Evolutionary conservation across 331 rosid species (phyloP).

Genomic region (Acacia pycnantha): DNA sequence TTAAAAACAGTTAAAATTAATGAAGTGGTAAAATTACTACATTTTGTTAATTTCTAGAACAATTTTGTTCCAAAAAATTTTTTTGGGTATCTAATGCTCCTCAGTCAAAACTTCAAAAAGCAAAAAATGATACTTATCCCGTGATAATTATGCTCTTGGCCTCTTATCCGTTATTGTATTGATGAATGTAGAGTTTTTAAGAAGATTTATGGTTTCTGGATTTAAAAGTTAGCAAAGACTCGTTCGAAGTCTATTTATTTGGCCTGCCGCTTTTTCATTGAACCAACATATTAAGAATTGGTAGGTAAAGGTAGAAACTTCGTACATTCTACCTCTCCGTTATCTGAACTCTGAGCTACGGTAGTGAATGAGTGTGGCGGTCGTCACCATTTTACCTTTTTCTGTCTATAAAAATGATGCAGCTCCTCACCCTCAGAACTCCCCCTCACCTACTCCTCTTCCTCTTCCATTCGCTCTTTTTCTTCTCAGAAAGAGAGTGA

Average conservation of each 20-base stretch:
- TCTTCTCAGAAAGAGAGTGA: slow-evolving; percentile 31
- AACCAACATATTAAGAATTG: background rate
- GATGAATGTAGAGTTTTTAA: background rate
- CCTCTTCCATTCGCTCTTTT: slow-evolving; percentile 32
- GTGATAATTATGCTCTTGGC: background rate
- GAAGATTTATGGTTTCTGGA: background rate
- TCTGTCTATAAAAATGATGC: slow-evolving; percentile 28
- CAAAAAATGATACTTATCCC: too few species aligned
- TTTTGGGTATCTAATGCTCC: too few species aligned
- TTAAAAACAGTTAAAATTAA: too few species aligned
- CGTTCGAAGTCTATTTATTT: background rate
- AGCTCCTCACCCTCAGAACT: slow-evolving; percentile 23
- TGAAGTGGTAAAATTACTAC: too few species aligned
- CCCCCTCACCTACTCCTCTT: slow-evolving; percentile 40
- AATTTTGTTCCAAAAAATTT: too few species aligned
- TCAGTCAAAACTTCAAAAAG: too few species aligned
- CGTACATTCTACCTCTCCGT: background rate
- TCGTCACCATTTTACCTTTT: background rate
- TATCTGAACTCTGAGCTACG: background rate
- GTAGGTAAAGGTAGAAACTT: background rate
- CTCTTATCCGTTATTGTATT: background rate
- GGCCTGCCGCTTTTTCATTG: background rate
- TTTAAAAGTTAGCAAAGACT: background rate
- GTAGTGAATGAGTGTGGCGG: background rate
- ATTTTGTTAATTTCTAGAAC: too few species aligned